Base-by-base conservation (phyloP, 1,139 yeast genomes). In the Saccharomyces hybrid region DNA sequence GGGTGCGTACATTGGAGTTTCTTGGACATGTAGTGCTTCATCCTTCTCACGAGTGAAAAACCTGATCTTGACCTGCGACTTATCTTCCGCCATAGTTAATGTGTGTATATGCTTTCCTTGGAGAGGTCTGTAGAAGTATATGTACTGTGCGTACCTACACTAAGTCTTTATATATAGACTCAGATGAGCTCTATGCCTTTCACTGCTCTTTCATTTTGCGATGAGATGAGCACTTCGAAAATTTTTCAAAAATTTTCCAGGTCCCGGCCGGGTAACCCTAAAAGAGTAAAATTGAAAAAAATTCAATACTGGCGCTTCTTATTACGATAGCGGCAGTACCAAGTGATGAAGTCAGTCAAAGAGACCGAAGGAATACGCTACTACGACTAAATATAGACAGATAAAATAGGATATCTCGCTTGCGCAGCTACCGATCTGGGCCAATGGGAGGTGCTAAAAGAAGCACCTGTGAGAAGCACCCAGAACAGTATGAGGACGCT, bases 31-130 rank as follows among this genome's bases (percentile, higher is more conserved):
- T 52, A 86, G 67, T 25, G 80, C 69, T 59, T 86, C 84, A 61
- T 88, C 95, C 59, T 82, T 84, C 65, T 91, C 97, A 62, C 93
- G 81, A 49, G 98, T 91, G 74, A 86, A 83, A 73, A 93, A 84
- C 62, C 83, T 82, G 70, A 90, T 82, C 75, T 87, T 88, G 46
- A 90, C 81, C 67, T 83, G 86, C 6, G 77, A 70, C 51, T 71
- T 71, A 59, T 72, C 71, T 32, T 61, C 73, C 23, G 68, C 53
- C 71, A 70, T 70, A 48, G 31, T 38, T 4, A 38, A 38, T 38
- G 6, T 16, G 44, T 38, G 25, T 16, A 23, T 19, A 19, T 3
- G n/a, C 11, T 38, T 38, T 6, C 8, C 7, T 16, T 38, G 44
- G 25, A 16, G 13, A 1, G 6, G 8, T 16, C 25, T 16, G 3